A percentile compares a stretch with the other conserved stretches of the same genome.
phyloP scores from a whole-genome alignment of 2,329 filamentous ascomycete genomes.

The Gnomoniopsis smithogilvyi region DNA sequence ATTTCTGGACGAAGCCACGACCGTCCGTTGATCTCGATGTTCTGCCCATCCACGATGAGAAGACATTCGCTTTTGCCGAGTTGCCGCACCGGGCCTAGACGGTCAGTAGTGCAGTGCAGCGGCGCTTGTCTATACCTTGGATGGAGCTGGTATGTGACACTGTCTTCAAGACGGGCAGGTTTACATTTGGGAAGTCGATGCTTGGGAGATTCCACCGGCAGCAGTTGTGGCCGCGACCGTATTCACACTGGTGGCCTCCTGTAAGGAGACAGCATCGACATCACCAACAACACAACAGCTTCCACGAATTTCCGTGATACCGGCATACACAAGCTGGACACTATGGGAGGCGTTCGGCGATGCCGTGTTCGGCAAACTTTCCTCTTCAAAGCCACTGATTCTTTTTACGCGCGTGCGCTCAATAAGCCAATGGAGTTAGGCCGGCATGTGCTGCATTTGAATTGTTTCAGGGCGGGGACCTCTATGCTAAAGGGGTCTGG shows the following conservation, averaged over 20 bases:
- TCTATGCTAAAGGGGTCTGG: not conserved
- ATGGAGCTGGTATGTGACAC: not conserved
- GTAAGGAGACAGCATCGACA: not conserved
- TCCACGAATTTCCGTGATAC: not conserved
- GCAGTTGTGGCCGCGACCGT: not conserved
- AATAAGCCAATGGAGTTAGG: not conserved
- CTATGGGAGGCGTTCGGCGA: not conserved
- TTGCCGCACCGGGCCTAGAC: not conserved
- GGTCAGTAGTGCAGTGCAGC: too few species aligned
- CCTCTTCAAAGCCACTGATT: not conserved
- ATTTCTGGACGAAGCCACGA: not conserved
- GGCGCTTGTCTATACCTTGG: not conserved
- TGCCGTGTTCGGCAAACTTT: not conserved
- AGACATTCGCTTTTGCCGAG: not conserved
- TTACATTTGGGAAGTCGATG: not conserved
- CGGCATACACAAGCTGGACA: not conserved
- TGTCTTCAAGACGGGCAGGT: not conserved
- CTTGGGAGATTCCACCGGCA: not conserved
- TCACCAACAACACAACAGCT: not conserved
- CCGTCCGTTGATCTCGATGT: not conserved
- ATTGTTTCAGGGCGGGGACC: not conserved
- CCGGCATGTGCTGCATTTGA: not conserved
- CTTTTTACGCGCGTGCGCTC: not conserved
- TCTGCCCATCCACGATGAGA: not conserved
- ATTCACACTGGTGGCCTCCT: not conserved